These are phyloP conservation scores for Alisma plantagoaquatica DNA, from an alignment of 106 monocot genomes.

Conservation along the genomic window DNA sequence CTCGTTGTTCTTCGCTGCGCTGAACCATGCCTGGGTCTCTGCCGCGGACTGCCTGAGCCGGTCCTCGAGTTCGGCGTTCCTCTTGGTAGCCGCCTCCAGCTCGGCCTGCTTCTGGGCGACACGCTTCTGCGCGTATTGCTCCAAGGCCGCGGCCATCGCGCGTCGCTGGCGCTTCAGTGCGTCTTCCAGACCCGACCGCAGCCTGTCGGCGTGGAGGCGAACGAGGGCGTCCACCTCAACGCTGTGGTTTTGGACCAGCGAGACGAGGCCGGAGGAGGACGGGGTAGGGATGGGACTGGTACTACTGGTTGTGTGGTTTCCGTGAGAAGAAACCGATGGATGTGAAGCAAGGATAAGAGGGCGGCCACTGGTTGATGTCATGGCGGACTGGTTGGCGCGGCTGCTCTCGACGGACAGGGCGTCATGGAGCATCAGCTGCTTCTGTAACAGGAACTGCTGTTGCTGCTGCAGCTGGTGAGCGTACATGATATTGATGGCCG, in stretches of 20 bases:
- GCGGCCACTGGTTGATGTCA: no score
- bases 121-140: slow-evolving; percentile 16
- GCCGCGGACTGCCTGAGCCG: slow-evolving; percentile 26
- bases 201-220: neutral
- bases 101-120: slow-evolving; percentile 36
- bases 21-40: slow-evolving; percentile 59
- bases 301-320: no score
- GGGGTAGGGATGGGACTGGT: no score
- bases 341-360: no score
- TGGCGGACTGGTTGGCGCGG: no score
- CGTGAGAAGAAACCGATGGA: no score
- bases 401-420: no score
- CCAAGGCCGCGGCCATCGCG: neutral
- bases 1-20: slow-evolving; percentile 48
- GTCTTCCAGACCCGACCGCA: neutral
- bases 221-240: slow-evolving; percentile 33
- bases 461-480: no score
- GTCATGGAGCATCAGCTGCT: no score
- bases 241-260: slow-evolving; percentile 17
- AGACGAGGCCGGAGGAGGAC: no score
- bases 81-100: slow-evolving; percentile 21
- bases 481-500: no score
- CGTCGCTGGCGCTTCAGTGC: neutral
- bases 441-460: no score
- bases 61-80: slow-evolving; percentile 48